Percentiles rank a stretch among this genome's conserved stretches.
These are phyloP conservation scores for Penicillium parvum DNA, from an alignment of 495 filamentous ascomycete species.

Conservation along the genomic window DNA sequence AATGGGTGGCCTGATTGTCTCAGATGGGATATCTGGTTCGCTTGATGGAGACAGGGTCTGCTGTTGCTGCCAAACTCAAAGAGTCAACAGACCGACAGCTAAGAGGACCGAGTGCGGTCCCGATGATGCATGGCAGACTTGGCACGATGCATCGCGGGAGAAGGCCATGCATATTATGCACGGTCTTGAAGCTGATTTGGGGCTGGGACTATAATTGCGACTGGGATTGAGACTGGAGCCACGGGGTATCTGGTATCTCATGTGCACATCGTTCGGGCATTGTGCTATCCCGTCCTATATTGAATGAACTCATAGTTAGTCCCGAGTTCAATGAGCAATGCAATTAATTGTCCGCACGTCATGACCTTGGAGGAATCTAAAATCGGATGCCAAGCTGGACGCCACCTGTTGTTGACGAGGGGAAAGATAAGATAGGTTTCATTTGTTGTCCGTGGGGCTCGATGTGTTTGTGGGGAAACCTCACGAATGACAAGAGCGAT, in stretches of 20 bases:
- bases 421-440: slow-evolving; percentile 11
- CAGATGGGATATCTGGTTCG: slow-evolving; percentile 6
- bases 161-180: no score
- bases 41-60: slow-evolving; percentile 1
- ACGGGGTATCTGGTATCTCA: no score
- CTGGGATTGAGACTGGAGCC: no score
- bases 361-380: neutral
- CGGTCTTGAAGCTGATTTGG: slow-evolving; percentile 12
- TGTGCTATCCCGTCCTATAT: no score
- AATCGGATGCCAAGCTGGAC: neutral
- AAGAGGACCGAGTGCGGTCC: slow-evolving; percentile 8
- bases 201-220: slow-evolving; percentile 2
- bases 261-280: no score
- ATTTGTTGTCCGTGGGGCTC: slow-evolving; percentile 8
- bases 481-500: slow-evolving; percentile 18
- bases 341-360: neutral
- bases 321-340: slow-evolving; percentile 2
- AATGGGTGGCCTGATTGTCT: slow-evolving; percentile 8
- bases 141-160: slow-evolving; percentile 8
- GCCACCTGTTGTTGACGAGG: neutral
- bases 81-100: slow-evolving; percentile 3
- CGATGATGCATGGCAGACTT: slow-evolving; percentile 13
- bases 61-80: slow-evolving; percentile 12
- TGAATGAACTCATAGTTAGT: neutral
- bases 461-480: slow-evolving; percentile 22